Percentiles rank a stretch among this genome's conserved stretches.
These are phyloP conservation scores for Penicillium sp. DNA, from an alignment of 2,329 filamentous ascomycete genomes.

Conservation along the genomic window DNA sequence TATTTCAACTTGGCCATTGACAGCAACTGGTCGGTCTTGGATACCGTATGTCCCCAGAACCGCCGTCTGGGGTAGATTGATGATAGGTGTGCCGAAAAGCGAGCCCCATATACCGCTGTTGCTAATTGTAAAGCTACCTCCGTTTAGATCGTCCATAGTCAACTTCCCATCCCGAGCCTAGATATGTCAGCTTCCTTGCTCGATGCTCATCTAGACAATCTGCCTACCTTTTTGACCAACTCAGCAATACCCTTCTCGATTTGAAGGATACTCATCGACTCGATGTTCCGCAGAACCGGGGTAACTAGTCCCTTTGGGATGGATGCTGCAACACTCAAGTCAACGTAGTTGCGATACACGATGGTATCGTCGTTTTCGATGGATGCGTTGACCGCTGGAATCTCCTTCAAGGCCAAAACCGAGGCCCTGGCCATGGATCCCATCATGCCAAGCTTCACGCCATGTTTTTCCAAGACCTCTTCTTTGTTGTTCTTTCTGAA, in stretches of 20 bases:
- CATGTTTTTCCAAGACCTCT: slow-evolving; percentile 85
- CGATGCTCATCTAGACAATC: no score
- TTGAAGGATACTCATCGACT: slow-evolving; percentile 76
- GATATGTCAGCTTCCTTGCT: no score
- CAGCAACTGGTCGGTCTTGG: slow-evolving; percentile 81
- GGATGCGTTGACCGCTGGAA: slow-evolving; percentile 86
- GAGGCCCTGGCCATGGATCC: slow-evolving; percentile 86
- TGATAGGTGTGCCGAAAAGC: slow-evolving; percentile 92
- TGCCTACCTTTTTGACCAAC: slow-evolving; percentile 78
- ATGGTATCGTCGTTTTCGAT: slow-evolving; percentile 96
- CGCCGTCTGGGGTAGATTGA: slow-evolving; percentile 87
- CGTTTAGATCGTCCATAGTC: slow-evolving; percentile 96
- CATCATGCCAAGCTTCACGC: slow-evolving; percentile 96
- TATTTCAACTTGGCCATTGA: slow-evolving; percentile 88
- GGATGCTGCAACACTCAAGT: slow-evolving; percentile 92
- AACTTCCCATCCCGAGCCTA: slow-evolving; percentile 88
- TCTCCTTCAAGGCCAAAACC: slow-evolving; percentile 83
- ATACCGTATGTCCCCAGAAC: slow-evolving; percentile 89
- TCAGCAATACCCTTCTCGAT: slow-evolving; percentile 89
- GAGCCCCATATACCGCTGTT: slow-evolving; percentile 93
- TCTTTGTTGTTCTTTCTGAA: slow-evolving; percentile 95
- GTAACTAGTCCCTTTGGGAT: slow-evolving; percentile 95
- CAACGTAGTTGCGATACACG: slow-evolving; percentile 93
- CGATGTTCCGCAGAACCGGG: slow-evolving; percentile 86
- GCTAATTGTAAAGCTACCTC: slow-evolving; percentile 93